Evolutionary conservation across 768 basidiomycete genomes (phyloP), one percentile per base, ranked within the genome.

Genomic region (Amyloporia xantha): DNA sequence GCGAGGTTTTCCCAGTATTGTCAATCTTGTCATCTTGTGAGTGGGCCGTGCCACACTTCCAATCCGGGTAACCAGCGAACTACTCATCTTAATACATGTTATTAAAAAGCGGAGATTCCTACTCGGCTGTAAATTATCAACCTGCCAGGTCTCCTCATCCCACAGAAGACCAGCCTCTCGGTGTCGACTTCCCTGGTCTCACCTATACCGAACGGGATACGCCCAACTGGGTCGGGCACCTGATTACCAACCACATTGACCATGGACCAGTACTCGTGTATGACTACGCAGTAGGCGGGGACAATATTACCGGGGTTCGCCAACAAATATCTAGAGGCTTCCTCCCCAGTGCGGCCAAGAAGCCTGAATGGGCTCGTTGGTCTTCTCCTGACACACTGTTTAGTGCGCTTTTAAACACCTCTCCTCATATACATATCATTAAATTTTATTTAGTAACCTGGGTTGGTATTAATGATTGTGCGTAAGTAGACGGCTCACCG

Each of bases 381-480:
- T 47, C 41, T 11, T 43, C 54, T 6, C 36, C 45, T 1, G 54
- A 63, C 39, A 47, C 63, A 5, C 52, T 66, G n/a, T 65, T 64
- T 40, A 47, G 65, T 64, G 44, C 45, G 52, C 15, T 13, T 33
- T 45, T 23, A 12, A 5, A 39, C n/a, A 10, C 21, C 42, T 33
- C 10, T 24, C 45, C 24, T n/a, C 5, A 28, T 30, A 27, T 20
- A 4, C 2, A 3, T 6, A n/a, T 13, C 4, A 28, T 24, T 15
- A 17, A n/a, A n/a, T n/a, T n/a, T 28, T 13, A n/a, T 27, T 17
- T 48, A 83, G 81, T 79, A 4, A 80, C 76, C 2, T 84, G 79
- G 79, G 67, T 82, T 41, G 82, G 83, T 2, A 83, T 84, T 49
- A 85, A 85, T 50, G 82, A 84, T 62, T 75, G 76, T 68, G 76